These are phyloP conservation scores for Desmodesmus armatus DNA, from an alignment of 139 green algal species.

Conservation along the genomic window DNA sequence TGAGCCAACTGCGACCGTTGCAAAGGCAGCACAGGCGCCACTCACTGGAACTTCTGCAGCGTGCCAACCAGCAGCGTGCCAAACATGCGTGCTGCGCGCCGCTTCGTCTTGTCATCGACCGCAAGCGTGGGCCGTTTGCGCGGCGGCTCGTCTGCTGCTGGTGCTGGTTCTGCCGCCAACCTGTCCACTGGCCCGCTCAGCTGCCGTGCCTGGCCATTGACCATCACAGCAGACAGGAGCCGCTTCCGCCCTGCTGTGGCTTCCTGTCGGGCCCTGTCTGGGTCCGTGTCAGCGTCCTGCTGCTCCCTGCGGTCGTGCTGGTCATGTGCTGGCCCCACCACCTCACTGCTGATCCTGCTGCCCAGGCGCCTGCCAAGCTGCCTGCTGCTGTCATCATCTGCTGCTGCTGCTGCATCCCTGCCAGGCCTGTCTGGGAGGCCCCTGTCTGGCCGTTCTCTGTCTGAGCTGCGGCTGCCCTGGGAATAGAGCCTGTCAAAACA, in stretches of 20 bases:
- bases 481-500: neutral
- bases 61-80: constrained; percentile 26
- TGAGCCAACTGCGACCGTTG: neutral
- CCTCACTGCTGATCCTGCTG: neutral
- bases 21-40: neutral
- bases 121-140: neutral
- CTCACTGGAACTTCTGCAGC: constrained; percentile 35
- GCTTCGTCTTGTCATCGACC: constrained; percentile 20
- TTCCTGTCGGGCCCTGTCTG: neutral
- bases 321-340: too few species aligned
- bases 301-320: neutral
- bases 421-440: too few species aligned
- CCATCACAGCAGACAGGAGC: constrained; percentile 31
- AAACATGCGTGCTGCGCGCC: constrained; percentile 3
- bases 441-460: too few species aligned
- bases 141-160: neutral
- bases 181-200: neutral
- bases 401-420: neutral
- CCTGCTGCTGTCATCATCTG: neutral
- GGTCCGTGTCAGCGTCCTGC: neutral
- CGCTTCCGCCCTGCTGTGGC: neutral
- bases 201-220: constrained; percentile 23
- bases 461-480: neutral
- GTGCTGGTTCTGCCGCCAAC: neutral
- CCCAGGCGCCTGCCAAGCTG: neutral